Conservation (phyloP, 192 early-diverging fungal genomes). For the Backusella psychrophila region DNA sequence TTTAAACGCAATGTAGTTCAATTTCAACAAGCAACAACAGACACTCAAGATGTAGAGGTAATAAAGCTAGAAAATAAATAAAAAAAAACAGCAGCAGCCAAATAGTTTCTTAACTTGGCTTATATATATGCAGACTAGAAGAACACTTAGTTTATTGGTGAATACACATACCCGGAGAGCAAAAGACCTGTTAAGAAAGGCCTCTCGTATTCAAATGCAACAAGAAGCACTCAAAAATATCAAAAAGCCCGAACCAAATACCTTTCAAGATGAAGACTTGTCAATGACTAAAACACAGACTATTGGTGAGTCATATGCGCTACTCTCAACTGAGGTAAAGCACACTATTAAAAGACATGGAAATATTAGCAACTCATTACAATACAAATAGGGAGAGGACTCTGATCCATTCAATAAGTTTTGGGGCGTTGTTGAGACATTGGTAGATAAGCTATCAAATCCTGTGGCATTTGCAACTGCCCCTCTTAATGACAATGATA, state of each 20-base stretch:
- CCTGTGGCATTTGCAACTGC: conserved; percentile 62
- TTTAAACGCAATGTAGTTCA: conserved; percentile 34
- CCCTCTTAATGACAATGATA: conserved; percentile 47
- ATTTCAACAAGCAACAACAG: conserved; percentile 55
- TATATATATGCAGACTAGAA: conserved; percentile 44
- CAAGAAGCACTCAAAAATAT: not conserved
- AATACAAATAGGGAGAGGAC: conserved; percentile 40
- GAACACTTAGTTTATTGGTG: conserved; percentile 65
- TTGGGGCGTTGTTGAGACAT: conserved; percentile 71
- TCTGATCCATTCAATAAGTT: conserved; percentile 86
- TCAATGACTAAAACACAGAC: not conserved
- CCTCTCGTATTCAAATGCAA: not conserved
- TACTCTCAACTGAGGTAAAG: conserved; percentile 21
- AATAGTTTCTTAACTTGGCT: not conserved
- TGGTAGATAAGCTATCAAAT: conserved; percentile 71
- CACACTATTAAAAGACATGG: not conserved
- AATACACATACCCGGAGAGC: conserved; percentile 66
- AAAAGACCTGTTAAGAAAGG: conserved; percentile 57
- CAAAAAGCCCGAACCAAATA: not conserved
- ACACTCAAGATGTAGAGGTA: conserved; percentile 60
- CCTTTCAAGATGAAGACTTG: not conserved
- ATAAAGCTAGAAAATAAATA: not conserved
- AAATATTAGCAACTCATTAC: not conserved
- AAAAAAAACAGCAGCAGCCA: not conserved
- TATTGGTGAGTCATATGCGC: conserved; percentile 33